Base-by-base conservation (phyloP, 306 rosid genomes). In the Malus fusca region DNA sequence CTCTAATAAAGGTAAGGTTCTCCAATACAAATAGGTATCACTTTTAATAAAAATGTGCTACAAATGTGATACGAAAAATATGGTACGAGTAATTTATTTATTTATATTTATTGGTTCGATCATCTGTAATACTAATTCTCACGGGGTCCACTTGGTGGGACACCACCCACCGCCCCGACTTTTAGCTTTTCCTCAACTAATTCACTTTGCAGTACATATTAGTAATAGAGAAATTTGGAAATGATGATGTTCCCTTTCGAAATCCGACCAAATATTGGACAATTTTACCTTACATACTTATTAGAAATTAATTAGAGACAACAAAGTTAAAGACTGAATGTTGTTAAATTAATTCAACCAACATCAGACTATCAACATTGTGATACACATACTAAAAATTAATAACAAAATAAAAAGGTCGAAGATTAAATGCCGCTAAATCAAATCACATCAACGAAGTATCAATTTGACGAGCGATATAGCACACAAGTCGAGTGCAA, bases 1-100 rank as follows among this genome's bases (percentile, higher is more conserved):
- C 0, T 35, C 9, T 7, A 35, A 35, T 35, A 37, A 0, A 37
- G 0, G 0, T 37, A 37, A 7, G 0, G 0, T 37, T 37, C 42
- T 6, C 35, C 0, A 37, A 37, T 37, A 7, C 9, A 37, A 37
- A 37, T 37, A 37, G 2, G 2, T 37, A 2, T 37, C 42, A 7
- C 9, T 37, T 37, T 2, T 37, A 37, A 37, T 37, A 37, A 7
- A 35, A 1, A 35, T 35, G 2, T 35, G 0, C 2, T 35, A 35
- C 37, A 35, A 35, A 35, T 1, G 2, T 5, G 2, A 35, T 35
- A 35, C 37, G 2, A 35, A 35, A 35, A 35, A 35, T 35, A 35
- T 35, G 9, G 7, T 37, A 37, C 0, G 2, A 37, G 2, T 35
- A 35, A 5, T 37, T 37, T 7, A 6, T 37, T 6, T 6, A 37